phyloP scores from a whole-genome alignment of 495 filamentous ascomycete genomes.

The Penicillium dipodomyicola region DNA sequence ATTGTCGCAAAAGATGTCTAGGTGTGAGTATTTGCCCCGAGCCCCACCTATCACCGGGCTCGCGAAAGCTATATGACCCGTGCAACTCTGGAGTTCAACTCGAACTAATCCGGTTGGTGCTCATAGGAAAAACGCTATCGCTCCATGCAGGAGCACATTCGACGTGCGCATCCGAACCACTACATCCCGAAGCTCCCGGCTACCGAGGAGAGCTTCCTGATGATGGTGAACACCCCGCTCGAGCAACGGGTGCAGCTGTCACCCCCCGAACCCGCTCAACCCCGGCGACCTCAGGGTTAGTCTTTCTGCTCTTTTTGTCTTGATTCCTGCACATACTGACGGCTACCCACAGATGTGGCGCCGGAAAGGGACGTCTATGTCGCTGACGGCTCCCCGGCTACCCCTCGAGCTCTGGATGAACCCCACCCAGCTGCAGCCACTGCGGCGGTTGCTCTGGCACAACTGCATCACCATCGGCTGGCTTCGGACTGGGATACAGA shows the following conservation, averaged over 20 bases:
- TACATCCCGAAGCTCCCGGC: slow-evolving; percentile 99
- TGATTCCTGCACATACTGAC: slow-evolving; percentile 27
- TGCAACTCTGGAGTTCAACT: slow-evolving; percentile 10
- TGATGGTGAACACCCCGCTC: slow-evolving; percentile 90
- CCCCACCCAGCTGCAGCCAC: slow-evolving; percentile 67
- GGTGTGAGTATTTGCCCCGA: slow-evolving; percentile 67
- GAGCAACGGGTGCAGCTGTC: slow-evolving; percentile 64
- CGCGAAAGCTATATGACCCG: slow-evolving; percentile 4
- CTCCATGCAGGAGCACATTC: slow-evolving; percentile 99
- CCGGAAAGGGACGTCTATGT: slow-evolving; percentile 52
- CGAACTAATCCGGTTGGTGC: slow-evolving; percentile 24
- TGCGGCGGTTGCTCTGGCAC: slow-evolving; percentile 81
- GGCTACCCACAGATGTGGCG: slow-evolving; percentile 36
- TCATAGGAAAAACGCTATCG: slow-evolving; percentile 94
- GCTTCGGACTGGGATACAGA: slow-evolving; percentile 84
- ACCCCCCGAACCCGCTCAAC: slow-evolving; percentile 50
- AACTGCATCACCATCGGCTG: slow-evolving; percentile 79
- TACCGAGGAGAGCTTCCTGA: slow-evolving; percentile 94
- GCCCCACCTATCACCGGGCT: slow-evolving; percentile 17
- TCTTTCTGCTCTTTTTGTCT: slow-evolving; percentile 4
- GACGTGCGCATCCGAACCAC: slow-evolving; percentile 93
- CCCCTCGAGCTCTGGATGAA: slow-evolving; percentile 72
- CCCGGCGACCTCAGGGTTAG: slow-evolving; percentile 40
- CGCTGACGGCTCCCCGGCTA: slow-evolving; percentile 68
- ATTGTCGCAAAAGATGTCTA: slow-evolving; percentile 95